Conservation (phyloP, 2,329 filamentous ascomycete genomes). For the Myotisia sp. region DNA sequence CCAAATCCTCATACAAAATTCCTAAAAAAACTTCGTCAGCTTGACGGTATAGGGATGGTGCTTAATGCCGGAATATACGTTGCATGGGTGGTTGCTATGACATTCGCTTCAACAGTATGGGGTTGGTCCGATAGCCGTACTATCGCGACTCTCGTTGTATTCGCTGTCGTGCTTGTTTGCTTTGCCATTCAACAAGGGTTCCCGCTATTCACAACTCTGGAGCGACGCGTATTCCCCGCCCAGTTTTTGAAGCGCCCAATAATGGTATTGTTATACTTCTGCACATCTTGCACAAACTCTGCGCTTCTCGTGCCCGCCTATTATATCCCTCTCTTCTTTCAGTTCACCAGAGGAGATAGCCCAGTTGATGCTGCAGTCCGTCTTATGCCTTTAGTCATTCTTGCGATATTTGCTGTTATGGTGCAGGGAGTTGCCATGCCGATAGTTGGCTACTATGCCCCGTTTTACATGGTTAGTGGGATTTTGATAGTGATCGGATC, state of each 20-base stretch:
- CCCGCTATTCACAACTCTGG: conserved; percentile 30
- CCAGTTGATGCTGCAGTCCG: conserved; percentile 19
- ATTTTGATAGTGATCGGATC: conserved; percentile 16
- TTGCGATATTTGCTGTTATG: conserved; percentile 15
- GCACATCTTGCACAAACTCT: conserved; percentile 24
- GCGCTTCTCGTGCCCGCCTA: conserved; percentile 33
- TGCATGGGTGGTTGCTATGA: conserved; percentile 34
- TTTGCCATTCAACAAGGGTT: conserved; percentile 35
- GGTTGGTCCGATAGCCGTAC: conserved; percentile 33
- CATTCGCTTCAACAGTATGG: conserved; percentile 37
- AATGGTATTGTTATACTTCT: conserved; percentile 32
- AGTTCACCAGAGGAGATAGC: conserved; percentile 35
- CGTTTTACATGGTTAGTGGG: conserved; percentile 1
- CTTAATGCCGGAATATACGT: conserved; percentile 30
- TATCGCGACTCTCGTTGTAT: conserved; percentile 37
- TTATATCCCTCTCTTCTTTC: conserved; percentile 43
- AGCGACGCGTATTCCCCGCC: conserved; percentile 36
- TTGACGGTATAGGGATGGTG: conserved; percentile 34
- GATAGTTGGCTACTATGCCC: conserved; percentile 9
- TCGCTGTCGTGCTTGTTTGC: conserved; percentile 29
- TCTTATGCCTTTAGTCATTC: conserved; percentile 20
- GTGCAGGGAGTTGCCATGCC: conserved; percentile 14
- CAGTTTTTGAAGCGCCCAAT: conserved; percentile 31
- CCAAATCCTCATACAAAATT: conserved; percentile 5
- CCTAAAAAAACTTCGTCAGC: conserved; percentile 15